phyloP scores from a whole-genome alignment of 305 asterid genomes.

The Solanum chacoense region DNA sequence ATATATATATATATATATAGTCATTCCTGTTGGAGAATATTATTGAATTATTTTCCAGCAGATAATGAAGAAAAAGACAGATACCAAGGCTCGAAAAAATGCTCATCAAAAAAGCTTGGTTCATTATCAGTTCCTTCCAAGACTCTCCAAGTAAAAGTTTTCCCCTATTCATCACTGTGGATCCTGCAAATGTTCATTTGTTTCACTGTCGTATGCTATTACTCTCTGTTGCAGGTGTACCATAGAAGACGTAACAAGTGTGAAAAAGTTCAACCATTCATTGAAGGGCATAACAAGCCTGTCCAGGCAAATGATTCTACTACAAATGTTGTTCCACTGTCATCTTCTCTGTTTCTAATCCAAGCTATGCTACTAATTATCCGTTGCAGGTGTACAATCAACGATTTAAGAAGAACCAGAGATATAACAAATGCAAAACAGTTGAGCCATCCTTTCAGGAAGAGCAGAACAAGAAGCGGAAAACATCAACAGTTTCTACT shows the following conservation, averaged over 20 bases:
- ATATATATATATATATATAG: neutral
- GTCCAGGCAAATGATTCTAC: neutral
- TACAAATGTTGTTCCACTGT: neutral
- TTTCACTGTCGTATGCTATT: neutral
- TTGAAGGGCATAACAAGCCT: neutral
- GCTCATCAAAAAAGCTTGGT: neutral
- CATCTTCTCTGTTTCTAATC: neutral
- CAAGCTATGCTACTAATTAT: neutral
- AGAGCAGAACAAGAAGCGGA: neutral
- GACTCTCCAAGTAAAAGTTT: neutral
- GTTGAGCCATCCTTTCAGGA: neutral
- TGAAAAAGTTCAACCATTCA: neutral
- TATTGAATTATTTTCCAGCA: neutral
- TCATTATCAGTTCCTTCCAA: neutral
- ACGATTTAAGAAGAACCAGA: neutral
- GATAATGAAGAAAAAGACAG: neutral
- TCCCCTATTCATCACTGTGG: too few relatives aligned
- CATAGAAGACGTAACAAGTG: neutral
- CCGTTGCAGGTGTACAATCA: neutral
- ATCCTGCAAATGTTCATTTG: neutral
- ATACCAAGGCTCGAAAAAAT: neutral
- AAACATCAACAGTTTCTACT: neutral
- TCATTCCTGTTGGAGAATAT: neutral
- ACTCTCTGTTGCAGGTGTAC: neutral
- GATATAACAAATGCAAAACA: neutral